These are phyloP conservation scores for Zizania palustris DNA, from an alignment of 202 grass and related monocot genomes.

Conservation along the genomic window DNA sequence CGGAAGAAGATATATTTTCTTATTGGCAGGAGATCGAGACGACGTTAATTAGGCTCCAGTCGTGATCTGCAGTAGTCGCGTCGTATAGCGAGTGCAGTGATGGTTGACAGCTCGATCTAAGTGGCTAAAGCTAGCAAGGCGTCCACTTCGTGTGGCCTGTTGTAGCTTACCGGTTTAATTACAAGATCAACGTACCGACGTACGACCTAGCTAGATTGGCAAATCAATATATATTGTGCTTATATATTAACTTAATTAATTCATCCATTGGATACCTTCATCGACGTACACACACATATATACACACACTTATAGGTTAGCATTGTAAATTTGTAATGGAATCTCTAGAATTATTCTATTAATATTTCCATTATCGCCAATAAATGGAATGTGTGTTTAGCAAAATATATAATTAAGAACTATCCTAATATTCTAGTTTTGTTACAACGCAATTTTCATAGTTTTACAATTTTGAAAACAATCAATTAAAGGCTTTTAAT, in stretches of 20 bases:
- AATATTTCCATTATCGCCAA: neutral
- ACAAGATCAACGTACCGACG: neutral
- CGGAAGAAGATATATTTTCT: too few species aligned
- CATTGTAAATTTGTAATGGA: too few species aligned
- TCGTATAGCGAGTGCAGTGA: neutral
- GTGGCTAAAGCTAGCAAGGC: neutral
- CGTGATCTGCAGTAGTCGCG: constrained; percentile 3
- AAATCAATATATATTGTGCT: too few species aligned
- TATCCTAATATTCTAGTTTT: neutral
- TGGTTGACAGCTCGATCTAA: neutral
- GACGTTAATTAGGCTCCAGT: neutral
- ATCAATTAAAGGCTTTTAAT: neutral
- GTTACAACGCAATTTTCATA: neutral
- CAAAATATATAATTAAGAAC: neutral
- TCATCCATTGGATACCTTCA: neutral
- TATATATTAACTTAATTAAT: neutral
- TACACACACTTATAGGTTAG: too few species aligned
- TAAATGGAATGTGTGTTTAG: neutral
- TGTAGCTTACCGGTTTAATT: neutral
- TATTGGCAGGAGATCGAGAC: neutral
- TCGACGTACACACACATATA: too few species aligned
- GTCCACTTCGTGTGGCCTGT: constrained; percentile 4
- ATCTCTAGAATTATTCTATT: neutral
- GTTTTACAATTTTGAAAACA: neutral
- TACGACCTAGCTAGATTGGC: neutral